Evolutionary conservation across 1,139 yeast species (phyloP).

Genomic region (Saccharomycopsis hybrid): DNA sequence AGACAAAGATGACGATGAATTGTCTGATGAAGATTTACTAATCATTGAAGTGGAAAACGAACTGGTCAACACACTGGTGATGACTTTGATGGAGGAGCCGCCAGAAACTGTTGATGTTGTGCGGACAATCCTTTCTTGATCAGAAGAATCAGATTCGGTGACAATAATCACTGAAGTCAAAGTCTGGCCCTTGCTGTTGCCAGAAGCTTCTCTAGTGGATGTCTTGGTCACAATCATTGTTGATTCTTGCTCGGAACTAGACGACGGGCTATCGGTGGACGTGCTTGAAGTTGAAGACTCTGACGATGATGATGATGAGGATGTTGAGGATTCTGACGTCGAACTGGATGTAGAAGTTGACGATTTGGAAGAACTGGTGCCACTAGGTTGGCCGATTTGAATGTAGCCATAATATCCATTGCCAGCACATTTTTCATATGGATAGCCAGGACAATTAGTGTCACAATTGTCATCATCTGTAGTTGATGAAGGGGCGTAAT

Average conservation of each 20-base stretch:
- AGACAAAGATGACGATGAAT: not conserved
- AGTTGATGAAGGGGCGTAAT: constrained; percentile 12
- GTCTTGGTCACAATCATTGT: constrained; percentile 4
- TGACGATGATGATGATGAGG: constrained; percentile 8
- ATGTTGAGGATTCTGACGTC: constrained; percentile 5
- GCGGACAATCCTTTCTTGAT: constrained; percentile 2
- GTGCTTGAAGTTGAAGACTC: not conserved
- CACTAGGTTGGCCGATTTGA: constrained; percentile 14
- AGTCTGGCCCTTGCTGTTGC: constrained; percentile 5
- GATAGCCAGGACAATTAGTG: constrained; percentile 18
- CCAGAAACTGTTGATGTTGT: constrained; percentile 4
- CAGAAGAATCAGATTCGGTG: not conserved
- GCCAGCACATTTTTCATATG: constrained; percentile 24
- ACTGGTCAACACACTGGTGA: constrained; percentile 1
- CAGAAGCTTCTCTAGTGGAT: not conserved
- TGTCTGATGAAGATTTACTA: not conserved
- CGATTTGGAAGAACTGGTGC: constrained; percentile 10
- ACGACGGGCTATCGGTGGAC: not conserved
- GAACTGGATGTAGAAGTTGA: constrained; percentile 18
- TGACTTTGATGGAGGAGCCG: constrained; percentile 4
- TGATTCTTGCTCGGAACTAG: not conserved
- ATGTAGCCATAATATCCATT: constrained; percentile 17
- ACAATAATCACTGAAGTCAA: constrained; percentile 10
- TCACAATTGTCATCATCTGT: constrained; percentile 8
- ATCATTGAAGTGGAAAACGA: not conserved